These are phyloP conservation scores for Oenanthe javanica DNA, from an alignment of 140 eudicot genomes.

Conservation along the genomic window DNA sequence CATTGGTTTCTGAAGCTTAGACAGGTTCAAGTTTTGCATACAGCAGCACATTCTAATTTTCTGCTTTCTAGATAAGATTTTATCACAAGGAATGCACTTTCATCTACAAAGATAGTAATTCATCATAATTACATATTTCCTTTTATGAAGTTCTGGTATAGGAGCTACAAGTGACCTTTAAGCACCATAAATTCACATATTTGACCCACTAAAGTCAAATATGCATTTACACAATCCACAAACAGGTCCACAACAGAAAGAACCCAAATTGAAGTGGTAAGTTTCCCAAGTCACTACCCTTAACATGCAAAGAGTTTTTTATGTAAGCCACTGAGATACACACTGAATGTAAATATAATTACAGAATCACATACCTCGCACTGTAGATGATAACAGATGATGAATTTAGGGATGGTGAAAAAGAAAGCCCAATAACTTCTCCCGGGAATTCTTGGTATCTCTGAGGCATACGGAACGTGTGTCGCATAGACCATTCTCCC, in stretches of 20 bases:
- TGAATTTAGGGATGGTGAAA: conserved; percentile 56
- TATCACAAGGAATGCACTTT: too few species aligned
- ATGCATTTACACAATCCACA: background rate
- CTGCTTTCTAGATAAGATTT: background rate
- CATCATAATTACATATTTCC: background rate
- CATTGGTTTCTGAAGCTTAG: background rate
- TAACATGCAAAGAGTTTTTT: background rate
- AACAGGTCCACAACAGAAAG: background rate
- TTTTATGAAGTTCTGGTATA: background rate
- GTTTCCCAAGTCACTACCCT: background rate
- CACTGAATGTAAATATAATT: background rate
- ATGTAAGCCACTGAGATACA: background rate
- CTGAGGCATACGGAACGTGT: conserved; percentile 59
- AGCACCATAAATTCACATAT: background rate
- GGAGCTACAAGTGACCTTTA: background rate
- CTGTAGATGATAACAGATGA: conserved; percentile 68
- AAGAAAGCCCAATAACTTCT: conserved; percentile 89
- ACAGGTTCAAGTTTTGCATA: too few species aligned
- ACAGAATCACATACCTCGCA: conserved; percentile 50
- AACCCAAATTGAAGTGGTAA: background rate
- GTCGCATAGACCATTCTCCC: conserved; percentile 74
- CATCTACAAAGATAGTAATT: background rate
- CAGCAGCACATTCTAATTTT: background rate
- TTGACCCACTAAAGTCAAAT: background rate
- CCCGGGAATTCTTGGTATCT: conserved; percentile 90